These are phyloP conservation scores for Oryza meridionalis DNA, from an alignment of 176 grass and related monocot genomes.

Conservation along the genomic window DNA sequence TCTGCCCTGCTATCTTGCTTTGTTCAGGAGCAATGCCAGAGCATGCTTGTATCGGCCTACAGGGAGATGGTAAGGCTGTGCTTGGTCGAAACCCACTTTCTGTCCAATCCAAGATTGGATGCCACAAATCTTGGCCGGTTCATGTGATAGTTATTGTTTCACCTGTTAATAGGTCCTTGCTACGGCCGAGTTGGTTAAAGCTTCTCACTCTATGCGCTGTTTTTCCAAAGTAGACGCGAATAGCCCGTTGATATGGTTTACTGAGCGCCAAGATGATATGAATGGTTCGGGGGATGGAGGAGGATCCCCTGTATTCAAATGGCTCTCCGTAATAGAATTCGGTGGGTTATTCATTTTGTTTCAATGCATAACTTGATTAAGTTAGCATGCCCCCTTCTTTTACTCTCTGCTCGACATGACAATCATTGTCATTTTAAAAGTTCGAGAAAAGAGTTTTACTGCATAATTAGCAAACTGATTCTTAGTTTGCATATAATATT, in stretches of 20 bases:
- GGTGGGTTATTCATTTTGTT: constrained; percentile 39
- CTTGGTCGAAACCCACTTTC: not conserved
- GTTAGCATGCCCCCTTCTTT: not conserved
- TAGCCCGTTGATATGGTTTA: constrained; percentile 54
- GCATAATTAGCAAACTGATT: constrained; percentile 10
- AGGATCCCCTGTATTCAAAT: constrained; percentile 67
- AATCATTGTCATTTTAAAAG: not conserved
- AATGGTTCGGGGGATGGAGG: constrained; percentile 84
- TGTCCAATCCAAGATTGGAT: not conserved
- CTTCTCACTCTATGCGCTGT: constrained; percentile 67
- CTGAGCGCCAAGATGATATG: constrained; percentile 55
- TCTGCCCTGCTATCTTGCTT: constrained; percentile 32
- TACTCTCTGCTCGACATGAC: constrained; percentile 5
- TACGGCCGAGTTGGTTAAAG: constrained; percentile 63
- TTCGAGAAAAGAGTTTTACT: too few species aligned
- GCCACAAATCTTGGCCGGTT: not conserved
- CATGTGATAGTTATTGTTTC: constrained; percentile 13
- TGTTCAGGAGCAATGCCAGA: constrained; percentile 52
- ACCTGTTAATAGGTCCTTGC: constrained; percentile 55
- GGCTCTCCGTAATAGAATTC: constrained; percentile 66
- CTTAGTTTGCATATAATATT: constrained; percentile 7
- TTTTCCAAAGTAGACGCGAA: constrained; percentile 60
- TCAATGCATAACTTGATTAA: constrained; percentile 17
- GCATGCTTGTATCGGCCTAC: constrained; percentile 62
- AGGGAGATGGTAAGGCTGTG: constrained; percentile 74